Base-by-base conservation (phyloP, 2,329 filamentous ascomycete species). In the Neonectria punicea region DNA sequence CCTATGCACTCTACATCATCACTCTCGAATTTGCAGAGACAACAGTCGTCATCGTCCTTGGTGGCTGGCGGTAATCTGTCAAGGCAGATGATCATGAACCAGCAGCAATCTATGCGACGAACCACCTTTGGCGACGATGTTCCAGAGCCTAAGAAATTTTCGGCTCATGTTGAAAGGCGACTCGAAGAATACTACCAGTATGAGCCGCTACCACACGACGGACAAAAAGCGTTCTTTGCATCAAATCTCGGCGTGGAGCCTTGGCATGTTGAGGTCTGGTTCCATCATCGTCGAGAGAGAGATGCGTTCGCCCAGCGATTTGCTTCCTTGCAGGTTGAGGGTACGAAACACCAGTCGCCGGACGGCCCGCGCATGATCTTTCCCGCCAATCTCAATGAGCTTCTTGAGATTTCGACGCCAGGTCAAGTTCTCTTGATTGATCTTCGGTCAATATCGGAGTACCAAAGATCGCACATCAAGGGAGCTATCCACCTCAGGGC, bases 211-310 rank as follows among this genome's bases (percentile, higher is more conserved):
- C 86, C 86, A 2, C 85, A 80, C 46, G 79, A 85, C 51, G 83
- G 81, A 1, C 81, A 86, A 44, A 83, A 82, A 39, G 85, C 85
- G 44, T 84, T 86, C 71, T 77, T 87, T 46, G 85, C 86, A 10
- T 87, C 86, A 0, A 87, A 84, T 44, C 75, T 87, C 2, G 84
- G 84, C 14, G 82, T 86, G 25, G 84, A 87, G 60, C 80, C 81
- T 3, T 76, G 79, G 53, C 83, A 87, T 66, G 80, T 88, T 30
- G 81, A 86, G 61, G 80, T 85, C 58, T 88, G 86, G 86, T 87
- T 87, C 70, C 81, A 85, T 64, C 83, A 86, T 63, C 83, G 85
- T 20, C 81, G 84, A 32, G 81, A 86, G 54, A 81, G 81, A 53
- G 84, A 86, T 65, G 75, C 79, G 18, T 81, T 84, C 34, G 78